Base-by-base conservation (phyloP, 371 early-diverging fungal genomes). In the Apophysomyces variabilis region DNA sequence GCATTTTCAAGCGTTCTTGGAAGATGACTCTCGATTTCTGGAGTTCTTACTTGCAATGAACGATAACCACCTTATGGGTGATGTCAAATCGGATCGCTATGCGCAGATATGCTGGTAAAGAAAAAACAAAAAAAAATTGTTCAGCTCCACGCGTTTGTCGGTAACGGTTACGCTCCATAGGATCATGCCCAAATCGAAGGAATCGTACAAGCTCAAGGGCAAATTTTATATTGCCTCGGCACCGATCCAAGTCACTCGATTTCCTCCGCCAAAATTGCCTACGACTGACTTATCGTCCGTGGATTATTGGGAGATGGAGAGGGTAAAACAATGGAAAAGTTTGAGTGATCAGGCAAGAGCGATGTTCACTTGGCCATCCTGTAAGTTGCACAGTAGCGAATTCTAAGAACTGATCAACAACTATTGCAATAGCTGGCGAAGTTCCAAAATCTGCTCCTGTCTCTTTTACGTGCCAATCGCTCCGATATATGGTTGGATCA, bases 231-330 rank as follows among this genome's bases (percentile, higher is more conserved):
- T 93, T 57, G 87, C 87, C 5, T 87, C 90, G 0, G 83, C 92
- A 4, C 89, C 92, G 2, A 85, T 85, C 39, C 86, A 92, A 69
- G 87, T 92, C 8, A 89, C 89, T 16, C 85, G 93, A 14, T 92
- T 87, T 68, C 84, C 87, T 1, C 85, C 89, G 2, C 89, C 89
- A 1, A 82, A 84, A 36, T 60, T 86, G n/a, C 64, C 76, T 38
- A 59, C 57, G 3, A 54, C 73, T n/a, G 76, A 75, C 13, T 56
- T 69, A 4, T 45, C 75, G 4, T 73, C 86, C 6, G 80, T 78
- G 7, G 90, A 90, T 18, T 91, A 85, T 71, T 93, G 93, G 93
- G 92, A 93, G 66, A 60, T 68, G 7, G 79, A 89, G 56, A 79
- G 92, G 21, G 21, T 78, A 46, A 77, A 78, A 38, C 78, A 85